These are phyloP conservation scores for Boletus subparvulus DNA, from an alignment of 768 basidiomycete species.

Conservation along the genomic window DNA sequence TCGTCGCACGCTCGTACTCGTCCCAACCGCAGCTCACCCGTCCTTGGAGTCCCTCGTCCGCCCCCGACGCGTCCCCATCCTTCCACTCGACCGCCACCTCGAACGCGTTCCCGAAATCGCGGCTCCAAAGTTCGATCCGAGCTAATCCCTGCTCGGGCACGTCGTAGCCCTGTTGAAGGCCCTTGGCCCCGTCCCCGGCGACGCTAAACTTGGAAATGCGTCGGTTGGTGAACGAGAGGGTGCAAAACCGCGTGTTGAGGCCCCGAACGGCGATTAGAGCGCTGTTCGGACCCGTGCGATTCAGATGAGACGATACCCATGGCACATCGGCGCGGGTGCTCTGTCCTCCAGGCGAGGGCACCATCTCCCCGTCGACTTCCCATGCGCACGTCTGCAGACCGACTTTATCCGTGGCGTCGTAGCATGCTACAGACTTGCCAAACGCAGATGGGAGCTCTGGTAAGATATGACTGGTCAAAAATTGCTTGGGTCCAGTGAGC, in stretches of 20 bases:
- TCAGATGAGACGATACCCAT: conserved; percentile 48
- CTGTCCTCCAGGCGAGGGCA: conserved; percentile 40
- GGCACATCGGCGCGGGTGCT: not conserved
- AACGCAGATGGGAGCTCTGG: conserved; percentile 53
- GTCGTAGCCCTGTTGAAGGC: conserved; percentile 44
- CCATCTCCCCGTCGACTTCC: conserved; percentile 36
- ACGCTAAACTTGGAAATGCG: conserved; percentile 45
- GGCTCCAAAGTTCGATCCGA: conserved; percentile 57
- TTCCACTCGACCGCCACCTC: conserved; percentile 55
- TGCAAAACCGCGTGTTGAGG: conserved; percentile 61
- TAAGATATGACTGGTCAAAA: conserved; percentile 44
- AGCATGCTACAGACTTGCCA: conserved; percentile 36
- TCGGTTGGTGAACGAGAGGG: conserved; percentile 53
- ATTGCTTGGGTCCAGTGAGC: conserved; percentile 45
- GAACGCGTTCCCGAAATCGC: conserved; percentile 56
- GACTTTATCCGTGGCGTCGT: conserved; percentile 19
- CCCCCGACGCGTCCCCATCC: conserved; percentile 6
- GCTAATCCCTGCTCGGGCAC: conserved; percentile 36
- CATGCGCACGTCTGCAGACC: conserved; percentile 52
- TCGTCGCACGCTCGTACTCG: conserved; percentile 60
- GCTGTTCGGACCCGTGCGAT: conserved; percentile 41
- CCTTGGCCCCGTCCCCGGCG: conserved; percentile 32
- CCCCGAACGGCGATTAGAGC: conserved; percentile 55
- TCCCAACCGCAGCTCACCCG: conserved; percentile 63
- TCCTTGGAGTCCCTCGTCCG: conserved; percentile 33